Evolutionary conservation across 257 asterid species (phyloP), one percentile per base, ranked within the genome.

Genomic region (Nicotiana noctiflora): DNA sequence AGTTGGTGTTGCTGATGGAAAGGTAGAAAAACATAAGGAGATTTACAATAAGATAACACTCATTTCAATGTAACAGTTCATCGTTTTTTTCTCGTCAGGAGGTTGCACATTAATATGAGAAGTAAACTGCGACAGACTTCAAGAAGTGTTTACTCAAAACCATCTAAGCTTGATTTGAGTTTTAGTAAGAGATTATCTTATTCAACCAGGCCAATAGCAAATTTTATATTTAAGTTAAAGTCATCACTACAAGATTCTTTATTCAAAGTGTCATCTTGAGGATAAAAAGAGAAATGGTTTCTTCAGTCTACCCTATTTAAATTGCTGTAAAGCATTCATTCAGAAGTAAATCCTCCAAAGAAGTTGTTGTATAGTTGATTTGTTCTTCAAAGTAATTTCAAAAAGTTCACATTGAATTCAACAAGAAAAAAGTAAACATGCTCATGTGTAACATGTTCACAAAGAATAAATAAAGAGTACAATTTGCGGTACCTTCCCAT

Each of bases 401-500:
- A 72, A 65, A 72, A 15, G 8, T 25, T 15, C 44, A 49, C 40
- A 25, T 0, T 21, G 25, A 51, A 74, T 4, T 44, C 46, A 49
- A 23, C 25, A 51, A 74, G 61, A 74, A 51, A n/a, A n/a, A 51
- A 15, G 17, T 4, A 8, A 74, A 25, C 46, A 49, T 14, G 51
- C 25, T 49, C 44, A 51, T 49, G 79, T 51, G 9, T 74, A 74
- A 49, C 79, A 49, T 49, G 62, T 80, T 23, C 25, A 76, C 77
- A n/a, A 18, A 76, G 75, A 68, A 76, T 5, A 19, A 63, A 62
- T 13, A 77, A 37, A 3, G 23, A 56, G 56, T 18, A 46, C 18
- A 81, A 79, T 18, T 78, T 37, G 29, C 13, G 57, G 37, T 84
- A 95, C 99, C 99, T 90, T 91, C 83, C 92, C 95, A 81, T 93